Base-by-base conservation (phyloP, 192 early-diverging fungal genomes). In the Phlyctochytrium planicorne region DNA sequence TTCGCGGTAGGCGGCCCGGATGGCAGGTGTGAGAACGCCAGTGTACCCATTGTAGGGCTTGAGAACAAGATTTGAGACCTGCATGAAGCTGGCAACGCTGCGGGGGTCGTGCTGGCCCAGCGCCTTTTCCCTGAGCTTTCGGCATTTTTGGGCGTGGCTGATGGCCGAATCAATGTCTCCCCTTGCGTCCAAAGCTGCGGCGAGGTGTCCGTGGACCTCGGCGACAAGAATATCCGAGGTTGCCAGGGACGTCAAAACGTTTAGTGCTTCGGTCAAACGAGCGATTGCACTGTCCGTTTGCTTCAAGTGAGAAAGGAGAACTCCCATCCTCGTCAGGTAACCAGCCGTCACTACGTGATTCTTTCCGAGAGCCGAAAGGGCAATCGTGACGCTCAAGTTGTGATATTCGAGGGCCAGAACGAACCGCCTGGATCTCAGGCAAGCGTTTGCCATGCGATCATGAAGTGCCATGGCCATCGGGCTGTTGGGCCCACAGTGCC, bases 161-260 rank as follows among this genome's bases (percentile, higher is more conserved):
- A 83, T 67, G 4, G 82, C 82, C 6, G 63, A 63, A 59, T 80
- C 82, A 25, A 53, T 57, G 53, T 83, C 82, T 1, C 82, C 82
- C 23, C 71, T 62, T 3, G 62, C 60, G 20, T 74, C 78, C 24
- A 80, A 67, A 29, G 69, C 63, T 17, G 66, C 66, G 27, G 82
- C 82, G 30, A 76, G 65, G 57, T 80, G 72, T 25, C 71, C 52
- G 62, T 81, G 76, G 25, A 83, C 66, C 37, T 80, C 71, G 27
- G 82, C 73, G 23, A 80, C 40, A 40, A 74, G 59, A 10, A 65
- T 56, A n/a, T 53, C 31, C 10, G 67, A 40, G 24, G 69, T 61
- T 27, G 37, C 16, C 29, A 75, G 65, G 27, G 66, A 65, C 30
- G 40, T 40, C 32, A 74, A 73, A 2, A 83, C 60, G 35, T 80